Base-by-base conservation (phyloP, 106 monocot genomes). In the Apostasia shenzhenica region DNA sequence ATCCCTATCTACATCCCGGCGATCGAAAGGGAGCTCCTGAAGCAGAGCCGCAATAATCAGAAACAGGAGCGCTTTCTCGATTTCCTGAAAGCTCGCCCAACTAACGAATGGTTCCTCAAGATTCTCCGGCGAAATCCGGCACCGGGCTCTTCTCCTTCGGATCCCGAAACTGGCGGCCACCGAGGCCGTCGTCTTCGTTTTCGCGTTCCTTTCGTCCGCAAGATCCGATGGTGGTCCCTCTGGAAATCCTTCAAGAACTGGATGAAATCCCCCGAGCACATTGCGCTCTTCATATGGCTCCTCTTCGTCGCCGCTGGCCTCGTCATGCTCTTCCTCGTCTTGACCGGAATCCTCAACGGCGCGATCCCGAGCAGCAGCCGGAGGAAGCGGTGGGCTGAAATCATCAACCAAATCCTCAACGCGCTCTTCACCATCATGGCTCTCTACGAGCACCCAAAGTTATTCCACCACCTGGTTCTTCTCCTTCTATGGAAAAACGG, bases 81-180 rank as follows among this genome's bases (percentile, higher is more conserved):
- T 45, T 79, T 79, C 56, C 41, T 74, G 13, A 68, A 57, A 57
- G 79, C 79, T 5, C 68, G 59, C 2, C 74, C 79, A 14, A 54
- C 72, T 13, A 66, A 69, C 3, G 79, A 80, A 46, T 80, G 73
- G 73, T 75, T 75, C 14, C 71, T 74, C 14, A 58, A 41, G 62
- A 7, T 75, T 66, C 73, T 44, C 43, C 45, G 68, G 38, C 53
- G 61, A 54, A 63, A 62, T 3, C 0, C 53, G 6, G 45, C 12
- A 8, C 2, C 45, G 12, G 41, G 45, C 1, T 64, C 73, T 53
- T 48, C 61, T 0, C 12, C 67, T 1, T 5, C 59, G 9, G 12
- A 12, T 1, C 2, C 48, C 12, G 26, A 26, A 26, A 26, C 26
- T 26, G 44, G 13, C 62, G 12, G 0, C 2, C 11, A 13, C 0